phyloP scores from a whole-genome alignment of 2,329 filamentous ascomycete species.

The Nannizziopsis barbatae region DNA sequence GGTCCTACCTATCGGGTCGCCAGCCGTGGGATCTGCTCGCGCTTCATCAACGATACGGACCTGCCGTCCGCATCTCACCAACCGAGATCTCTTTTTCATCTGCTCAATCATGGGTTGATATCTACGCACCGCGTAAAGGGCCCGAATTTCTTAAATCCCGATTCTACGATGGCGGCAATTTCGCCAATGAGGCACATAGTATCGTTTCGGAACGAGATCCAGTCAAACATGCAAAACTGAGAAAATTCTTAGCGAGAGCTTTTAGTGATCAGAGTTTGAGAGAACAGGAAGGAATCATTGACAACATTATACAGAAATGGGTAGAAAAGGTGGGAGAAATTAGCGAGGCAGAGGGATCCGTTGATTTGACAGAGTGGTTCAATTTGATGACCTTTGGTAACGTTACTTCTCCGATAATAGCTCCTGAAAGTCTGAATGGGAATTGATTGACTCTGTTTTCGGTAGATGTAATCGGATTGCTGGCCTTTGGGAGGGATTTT shows the following conservation, averaged over 20 bases:
- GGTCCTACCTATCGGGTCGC: no score
- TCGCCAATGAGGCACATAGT: background rate
- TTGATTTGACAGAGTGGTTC: constrained; percentile 24
- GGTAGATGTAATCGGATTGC: no score
- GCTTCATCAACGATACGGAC: constrained; percentile 22
- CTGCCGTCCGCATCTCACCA: constrained; percentile 23
- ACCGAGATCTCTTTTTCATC: constrained; percentile 21
- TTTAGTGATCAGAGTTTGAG: constrained; percentile 33
- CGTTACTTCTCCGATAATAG: constrained; percentile 25
- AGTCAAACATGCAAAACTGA: constrained; percentile 12
- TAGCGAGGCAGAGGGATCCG: constrained; percentile 8
- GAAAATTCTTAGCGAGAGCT: constrained; percentile 26
- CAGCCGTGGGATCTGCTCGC: no score
- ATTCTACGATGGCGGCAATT: background rate
- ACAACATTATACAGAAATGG: constrained; percentile 24
- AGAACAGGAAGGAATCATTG: constrained; percentile 28
- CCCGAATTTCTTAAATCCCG: constrained; percentile 9
- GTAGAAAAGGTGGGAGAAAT: constrained; percentile 19
- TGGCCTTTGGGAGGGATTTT: no score
- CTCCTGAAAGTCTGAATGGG: no score
- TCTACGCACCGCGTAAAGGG: constrained; percentile 19
- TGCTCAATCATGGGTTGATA: constrained; percentile 23
- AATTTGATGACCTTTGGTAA: constrained; percentile 28
- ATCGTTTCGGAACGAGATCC: constrained; percentile 5
- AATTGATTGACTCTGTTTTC: no score